phyloP scores from a whole-genome alignment of 2,329 filamentous ascomycete genomes.

The Orbilia ellipsospora region DNA sequence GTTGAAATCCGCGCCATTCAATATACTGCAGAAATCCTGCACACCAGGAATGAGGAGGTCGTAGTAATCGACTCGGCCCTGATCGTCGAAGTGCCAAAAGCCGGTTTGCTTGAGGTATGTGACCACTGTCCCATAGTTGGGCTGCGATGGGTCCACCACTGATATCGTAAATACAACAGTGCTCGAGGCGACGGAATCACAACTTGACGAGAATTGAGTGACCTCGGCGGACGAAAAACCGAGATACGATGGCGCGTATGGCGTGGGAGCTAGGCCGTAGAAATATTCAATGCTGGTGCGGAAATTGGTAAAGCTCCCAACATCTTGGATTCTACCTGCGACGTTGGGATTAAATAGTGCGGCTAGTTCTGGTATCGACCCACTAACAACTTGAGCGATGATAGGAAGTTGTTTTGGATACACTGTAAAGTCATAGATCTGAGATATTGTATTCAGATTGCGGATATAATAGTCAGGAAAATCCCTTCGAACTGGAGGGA shows the following conservation, averaged over 20 bases:
- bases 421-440: conserved; percentile 63
- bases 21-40: conserved; percentile 61
- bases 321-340: conserved; percentile 63
- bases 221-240: conserved; percentile 14
- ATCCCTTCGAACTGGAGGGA: background rate
- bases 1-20: conserved; percentile 58
- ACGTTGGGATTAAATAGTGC: conserved; percentile 63
- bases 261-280: conserved; percentile 39
- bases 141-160: conserved; percentile 38
- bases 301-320: conserved; percentile 64
- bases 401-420: conserved; percentile 63
- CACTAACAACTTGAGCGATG: conserved; percentile 60
- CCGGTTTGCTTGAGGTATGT: conserved; percentile 63
- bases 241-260: conserved; percentile 5
- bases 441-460: conserved; percentile 59
- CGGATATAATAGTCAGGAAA: conserved; percentile 14
- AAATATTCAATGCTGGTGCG: conserved; percentile 64
- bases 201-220: conserved; percentile 38
- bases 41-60: conserved; percentile 65
- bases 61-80: conserved; percentile 64
- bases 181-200: conserved; percentile 32
- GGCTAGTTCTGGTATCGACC: conserved; percentile 60
- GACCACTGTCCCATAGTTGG: conserved; percentile 58
- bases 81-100: conserved; percentile 66
- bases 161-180: conserved; percentile 35